phyloP scores from a whole-genome alignment of 2,329 filamentous ascomycete genomes.

The Stagonosporopsis vannaccii region DNA sequence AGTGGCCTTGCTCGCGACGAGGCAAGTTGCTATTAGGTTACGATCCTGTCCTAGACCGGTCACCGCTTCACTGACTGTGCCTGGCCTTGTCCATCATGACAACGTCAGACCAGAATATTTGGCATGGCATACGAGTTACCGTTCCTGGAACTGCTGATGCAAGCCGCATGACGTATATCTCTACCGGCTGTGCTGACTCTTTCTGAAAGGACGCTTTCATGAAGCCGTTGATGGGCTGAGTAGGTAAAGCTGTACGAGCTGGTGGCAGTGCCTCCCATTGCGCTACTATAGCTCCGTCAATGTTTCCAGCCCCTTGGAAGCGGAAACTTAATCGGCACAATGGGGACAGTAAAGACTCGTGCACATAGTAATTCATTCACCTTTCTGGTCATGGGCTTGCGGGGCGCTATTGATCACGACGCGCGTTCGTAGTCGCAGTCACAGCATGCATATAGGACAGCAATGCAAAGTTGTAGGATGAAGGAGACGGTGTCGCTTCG shows the following conservation, averaged over 20 bases:
- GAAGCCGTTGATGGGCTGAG: background rate
- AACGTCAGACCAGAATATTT: conserved; percentile 2
- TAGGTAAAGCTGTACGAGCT: background rate
- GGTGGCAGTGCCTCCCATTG: background rate
- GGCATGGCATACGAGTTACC: background rate
- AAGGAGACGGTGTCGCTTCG: background rate
- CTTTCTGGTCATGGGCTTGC: background rate
- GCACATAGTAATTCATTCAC: background rate
- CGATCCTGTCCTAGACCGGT: background rate
- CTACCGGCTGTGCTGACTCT: background rate
- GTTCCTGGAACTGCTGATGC: no score
- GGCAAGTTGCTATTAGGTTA: background rate
- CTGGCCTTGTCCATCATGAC: background rate
- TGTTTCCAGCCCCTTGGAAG: background rate
- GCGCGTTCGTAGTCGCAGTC: background rate
- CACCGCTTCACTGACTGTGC: background rate
- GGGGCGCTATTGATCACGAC: background rate
- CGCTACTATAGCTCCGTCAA: background rate
- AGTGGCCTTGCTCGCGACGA: conserved; percentile 1
- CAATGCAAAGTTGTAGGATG: background rate
- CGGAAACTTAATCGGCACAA: background rate
- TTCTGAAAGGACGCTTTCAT: background rate
- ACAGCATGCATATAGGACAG: background rate
- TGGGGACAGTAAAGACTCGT: background rate
- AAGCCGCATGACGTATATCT: conserved; percentile 1